Conservation (phyloP, 2,329 filamentous ascomycete genomes). For the Alternaria metachromatica region DNA sequence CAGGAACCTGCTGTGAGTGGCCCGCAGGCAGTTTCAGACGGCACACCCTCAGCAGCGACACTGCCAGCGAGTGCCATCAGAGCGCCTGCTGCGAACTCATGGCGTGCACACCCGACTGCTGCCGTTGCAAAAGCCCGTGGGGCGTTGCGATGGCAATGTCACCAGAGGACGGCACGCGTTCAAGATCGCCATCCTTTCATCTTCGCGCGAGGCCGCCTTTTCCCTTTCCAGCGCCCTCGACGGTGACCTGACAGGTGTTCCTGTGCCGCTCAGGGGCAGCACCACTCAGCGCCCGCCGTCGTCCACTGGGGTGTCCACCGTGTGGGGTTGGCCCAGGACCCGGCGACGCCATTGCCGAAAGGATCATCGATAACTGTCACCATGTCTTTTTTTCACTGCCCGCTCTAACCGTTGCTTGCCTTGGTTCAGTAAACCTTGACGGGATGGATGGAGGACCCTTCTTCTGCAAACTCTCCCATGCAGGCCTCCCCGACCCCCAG, state of each 20-base stretch:
- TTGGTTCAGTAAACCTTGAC: background rate
- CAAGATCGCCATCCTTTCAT: slow-evolving; percentile 30
- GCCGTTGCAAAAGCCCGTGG: background rate
- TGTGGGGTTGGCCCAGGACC: slow-evolving; percentile 10
- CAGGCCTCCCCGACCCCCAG: background rate
- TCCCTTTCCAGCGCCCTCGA: slow-evolving; percentile 7
- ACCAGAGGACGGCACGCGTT: slow-evolving; percentile 17
- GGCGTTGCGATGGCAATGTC: slow-evolving; percentile 22
- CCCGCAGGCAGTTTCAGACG: slow-evolving; percentile 3
- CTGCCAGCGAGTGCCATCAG: background rate
- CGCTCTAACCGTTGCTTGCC: slow-evolving; percentile 12
- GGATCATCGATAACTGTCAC: slow-evolving; percentile 1
- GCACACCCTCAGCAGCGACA: background rate
- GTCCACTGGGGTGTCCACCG: background rate
- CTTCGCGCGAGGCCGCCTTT: slow-evolving; percentile 10
- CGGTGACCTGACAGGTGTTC: slow-evolving; percentile 6
- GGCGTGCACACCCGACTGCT: background rate
- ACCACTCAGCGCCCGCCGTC: slow-evolving; percentile 11
- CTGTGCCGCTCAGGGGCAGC: slow-evolving; percentile 20
- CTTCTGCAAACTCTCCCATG: background rate
- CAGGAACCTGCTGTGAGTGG: background rate
- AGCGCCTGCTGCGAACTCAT: background rate
- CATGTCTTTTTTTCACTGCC: slow-evolving; percentile 7
- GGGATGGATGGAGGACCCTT: slow-evolving; percentile 3
- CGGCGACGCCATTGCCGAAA: slow-evolving; percentile 20